Conservation (phyloP, 1,139 yeast species). For the Kodamaea derodonti region DNA sequence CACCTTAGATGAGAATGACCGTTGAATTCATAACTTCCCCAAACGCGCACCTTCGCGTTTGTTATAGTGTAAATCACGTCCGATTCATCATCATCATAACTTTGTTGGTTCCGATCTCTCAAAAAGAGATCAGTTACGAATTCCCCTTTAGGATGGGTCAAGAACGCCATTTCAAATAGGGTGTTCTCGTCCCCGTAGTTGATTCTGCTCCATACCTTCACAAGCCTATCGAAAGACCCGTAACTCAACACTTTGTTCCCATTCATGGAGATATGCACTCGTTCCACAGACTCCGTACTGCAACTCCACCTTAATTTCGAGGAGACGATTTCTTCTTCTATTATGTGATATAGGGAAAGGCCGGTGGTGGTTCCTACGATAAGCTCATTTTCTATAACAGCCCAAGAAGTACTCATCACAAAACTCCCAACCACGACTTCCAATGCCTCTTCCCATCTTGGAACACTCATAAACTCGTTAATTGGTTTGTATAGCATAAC, state of each 20-base stretch:
- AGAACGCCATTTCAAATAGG: conserved; percentile 66
- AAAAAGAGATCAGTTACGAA: conserved; percentile 44
- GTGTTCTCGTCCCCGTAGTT: conserved; percentile 65
- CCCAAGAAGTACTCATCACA: conserved; percentile 66
- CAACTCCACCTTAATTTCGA: not conserved
- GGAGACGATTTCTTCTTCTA: conserved; percentile 34
- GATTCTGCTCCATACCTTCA: conserved; percentile 77
- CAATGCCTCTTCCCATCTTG: conserved; percentile 44
- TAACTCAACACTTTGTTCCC: conserved; percentile 64
- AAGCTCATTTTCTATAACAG: conserved; percentile 52
- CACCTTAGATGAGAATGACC: conserved; percentile 54
- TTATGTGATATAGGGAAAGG: conserved; percentile 52
- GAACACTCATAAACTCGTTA: conserved; percentile 39
- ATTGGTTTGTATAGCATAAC: conserved; percentile 41
- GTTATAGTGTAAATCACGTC: conserved; percentile 60
- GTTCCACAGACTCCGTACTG: conserved; percentile 45
- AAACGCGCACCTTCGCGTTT: conserved; percentile 53
- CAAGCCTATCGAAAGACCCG: conserved; percentile 57
- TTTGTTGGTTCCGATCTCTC: conserved; percentile 1
- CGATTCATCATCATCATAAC: conserved; percentile 22
- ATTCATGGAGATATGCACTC: conserved; percentile 53
- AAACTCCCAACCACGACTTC: conserved; percentile 19
- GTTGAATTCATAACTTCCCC: conserved; percentile 68
- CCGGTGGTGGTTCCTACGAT: conserved; percentile 53
- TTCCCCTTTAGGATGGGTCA: conserved; percentile 52